phyloP scores from a whole-genome alignment of 495 filamentous ascomycete genomes.

The Penicillium cinerascens region DNA sequence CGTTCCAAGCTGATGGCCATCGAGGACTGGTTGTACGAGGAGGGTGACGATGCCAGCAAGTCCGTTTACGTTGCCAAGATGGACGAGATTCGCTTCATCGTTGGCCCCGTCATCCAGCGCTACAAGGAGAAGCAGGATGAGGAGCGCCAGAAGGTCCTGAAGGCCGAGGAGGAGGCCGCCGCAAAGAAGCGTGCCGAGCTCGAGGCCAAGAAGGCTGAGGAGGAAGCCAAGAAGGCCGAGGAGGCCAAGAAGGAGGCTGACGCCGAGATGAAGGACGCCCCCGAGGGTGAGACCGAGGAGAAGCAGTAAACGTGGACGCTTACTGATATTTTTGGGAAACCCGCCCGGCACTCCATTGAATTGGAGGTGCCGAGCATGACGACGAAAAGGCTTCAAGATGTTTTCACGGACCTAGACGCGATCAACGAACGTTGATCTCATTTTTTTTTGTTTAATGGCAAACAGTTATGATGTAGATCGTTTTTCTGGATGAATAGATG shows the following conservation, averaged over 20 bases:
- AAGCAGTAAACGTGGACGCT: slow-evolving; percentile 36
- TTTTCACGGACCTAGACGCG: slow-evolving; percentile 26
- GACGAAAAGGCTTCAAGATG: slow-evolving; percentile 28
- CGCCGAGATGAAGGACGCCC: slow-evolving; percentile 55
- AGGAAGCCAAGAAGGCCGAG: slow-evolving; percentile 55
- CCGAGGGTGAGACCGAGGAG: slow-evolving; percentile 39
- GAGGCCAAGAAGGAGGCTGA: slow-evolving; percentile 42
- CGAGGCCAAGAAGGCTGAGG: slow-evolving; percentile 20
- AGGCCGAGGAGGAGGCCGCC: slow-evolving; percentile 78
- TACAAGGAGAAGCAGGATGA: slow-evolving; percentile 91
- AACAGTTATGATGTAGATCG: slow-evolving; percentile 30
- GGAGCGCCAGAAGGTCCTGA: too few relatives aligned
- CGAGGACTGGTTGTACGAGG: slow-evolving; percentile 99
- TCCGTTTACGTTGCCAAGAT: slow-evolving; percentile 89
- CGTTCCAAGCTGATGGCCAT: slow-evolving; percentile 70
- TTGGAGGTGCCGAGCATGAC: slow-evolving; percentile 12
- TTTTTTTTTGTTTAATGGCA: slow-evolving; percentile 24
- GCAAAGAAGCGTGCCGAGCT: too few relatives aligned
- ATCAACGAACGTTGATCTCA: slow-evolving; percentile 14
- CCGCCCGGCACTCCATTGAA: background rate
- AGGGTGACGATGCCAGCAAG: slow-evolving; percentile 93
- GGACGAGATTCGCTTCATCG: slow-evolving; percentile 88
- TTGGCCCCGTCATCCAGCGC: slow-evolving; percentile 88
- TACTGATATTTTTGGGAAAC: background rate
- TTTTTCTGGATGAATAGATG: slow-evolving; percentile 28